These are phyloP conservation scores for Punctularia strigosozonata DNA, from an alignment of 768 basidiomycete species.

Conservation along the genomic window DNA sequence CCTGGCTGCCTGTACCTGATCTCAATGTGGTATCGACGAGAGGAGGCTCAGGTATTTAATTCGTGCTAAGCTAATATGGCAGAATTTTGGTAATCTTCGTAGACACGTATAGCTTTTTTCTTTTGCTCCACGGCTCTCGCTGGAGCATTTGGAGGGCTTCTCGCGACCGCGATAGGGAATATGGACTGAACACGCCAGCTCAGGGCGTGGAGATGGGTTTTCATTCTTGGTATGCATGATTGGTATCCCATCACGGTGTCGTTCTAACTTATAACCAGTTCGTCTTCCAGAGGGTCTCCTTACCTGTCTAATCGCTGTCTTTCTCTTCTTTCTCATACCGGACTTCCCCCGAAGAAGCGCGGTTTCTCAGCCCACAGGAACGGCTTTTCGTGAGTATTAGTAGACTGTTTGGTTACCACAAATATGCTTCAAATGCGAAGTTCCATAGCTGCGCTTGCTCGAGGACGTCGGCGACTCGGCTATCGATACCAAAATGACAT, in stretches of 20 bases:
- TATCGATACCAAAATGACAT: background rate
- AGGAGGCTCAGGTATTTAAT: background rate
- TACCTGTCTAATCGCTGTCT: background rate
- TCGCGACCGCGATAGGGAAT: constrained; percentile 4
- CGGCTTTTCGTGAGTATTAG: no score
- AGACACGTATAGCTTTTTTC: background rate
- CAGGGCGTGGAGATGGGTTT: constrained; percentile 4
- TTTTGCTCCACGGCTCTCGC: background rate
- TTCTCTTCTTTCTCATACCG: background rate
- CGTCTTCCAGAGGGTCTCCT: background rate
- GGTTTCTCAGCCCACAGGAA: background rate
- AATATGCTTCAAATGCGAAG: no score
- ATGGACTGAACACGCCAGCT: constrained; percentile 2
- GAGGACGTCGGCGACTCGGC: background rate
- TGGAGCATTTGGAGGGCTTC: constrained; percentile 1
- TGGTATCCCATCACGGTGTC: background rate
- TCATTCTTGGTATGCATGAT: constrained; percentile 3
- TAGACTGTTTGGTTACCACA: no score
- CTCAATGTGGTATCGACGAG: background rate
- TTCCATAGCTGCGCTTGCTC: background rate
- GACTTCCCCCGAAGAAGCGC: background rate
- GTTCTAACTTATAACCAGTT: background rate
- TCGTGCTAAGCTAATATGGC: no score
- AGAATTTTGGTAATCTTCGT: no score
- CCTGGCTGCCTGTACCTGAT: background rate